These are phyloP conservation scores for Teunomyces stri DNA, from an alignment of 805 yeast genomes.

Conservation along the genomic window DNA sequence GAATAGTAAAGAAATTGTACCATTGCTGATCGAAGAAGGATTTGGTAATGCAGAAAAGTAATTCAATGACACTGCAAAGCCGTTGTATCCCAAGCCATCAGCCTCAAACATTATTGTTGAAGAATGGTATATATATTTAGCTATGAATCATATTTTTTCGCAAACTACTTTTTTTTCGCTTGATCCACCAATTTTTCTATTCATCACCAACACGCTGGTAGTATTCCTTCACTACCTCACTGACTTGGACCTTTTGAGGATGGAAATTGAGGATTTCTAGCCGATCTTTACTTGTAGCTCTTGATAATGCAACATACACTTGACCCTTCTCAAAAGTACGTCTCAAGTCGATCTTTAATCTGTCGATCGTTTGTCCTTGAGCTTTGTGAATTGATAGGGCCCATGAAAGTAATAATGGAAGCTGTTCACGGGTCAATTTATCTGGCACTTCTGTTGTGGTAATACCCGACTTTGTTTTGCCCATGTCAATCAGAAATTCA, in stretches of 20 bases:
- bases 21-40: slow-evolving; percentile 26
- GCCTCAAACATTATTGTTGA: background rate
- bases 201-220: slow-evolving; percentile 14
- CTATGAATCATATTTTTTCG: slow-evolving; percentile 2
- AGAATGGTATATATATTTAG: background rate
- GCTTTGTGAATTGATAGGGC: slow-evolving; percentile 82
- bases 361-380: slow-evolving; percentile 77
- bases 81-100: slow-evolving; percentile 28
- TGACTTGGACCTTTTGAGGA: slow-evolving; percentile 47
- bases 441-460: slow-evolving; percentile 15
- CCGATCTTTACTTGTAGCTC: slow-evolving; percentile 68
- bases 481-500: slow-evolving; percentile 35
- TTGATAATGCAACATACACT: slow-evolving; percentile 76
- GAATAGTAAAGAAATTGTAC: slow-evolving; percentile 59
- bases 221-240: slow-evolving; percentile 33
- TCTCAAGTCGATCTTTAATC: slow-evolving; percentile 66
- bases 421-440: slow-evolving; percentile 48
- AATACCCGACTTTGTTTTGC: slow-evolving; percentile 7
- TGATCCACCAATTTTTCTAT: background rate
- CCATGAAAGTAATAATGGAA: slow-evolving; percentile 77
- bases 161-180: background rate
- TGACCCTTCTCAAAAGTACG: slow-evolving; percentile 78
- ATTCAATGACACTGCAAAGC: slow-evolving; percentile 54
- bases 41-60: slow-evolving; percentile 81
- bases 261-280: slow-evolving; percentile 67